phyloP scores from a whole-genome alignment of 2,329 filamentous ascomycete genomes.

The Pseudogymnoascus pannorum region DNA sequence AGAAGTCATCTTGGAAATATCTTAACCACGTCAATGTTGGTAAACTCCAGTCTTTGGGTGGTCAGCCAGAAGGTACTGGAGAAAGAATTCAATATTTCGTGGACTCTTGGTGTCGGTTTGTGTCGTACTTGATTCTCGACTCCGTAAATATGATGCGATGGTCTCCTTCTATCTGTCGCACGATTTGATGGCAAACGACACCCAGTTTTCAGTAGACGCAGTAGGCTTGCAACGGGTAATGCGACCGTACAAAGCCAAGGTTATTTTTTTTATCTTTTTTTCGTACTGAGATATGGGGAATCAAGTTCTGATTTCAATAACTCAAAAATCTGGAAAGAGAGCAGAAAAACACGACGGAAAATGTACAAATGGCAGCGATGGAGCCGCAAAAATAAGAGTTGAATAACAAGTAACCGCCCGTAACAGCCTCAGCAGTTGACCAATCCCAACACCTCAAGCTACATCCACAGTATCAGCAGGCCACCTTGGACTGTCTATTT shows the following conservation, averaged over 20 bases:
- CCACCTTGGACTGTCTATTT: constrained; percentile 4
- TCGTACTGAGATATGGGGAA: constrained; percentile 30
- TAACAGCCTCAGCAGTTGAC: constrained; percentile 7
- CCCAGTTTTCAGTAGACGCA: constrained; percentile 22
- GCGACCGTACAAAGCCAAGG: constrained; percentile 28
- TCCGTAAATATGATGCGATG: not conserved
- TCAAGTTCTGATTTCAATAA: constrained; percentile 32
- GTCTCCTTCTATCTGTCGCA: constrained; percentile 2
- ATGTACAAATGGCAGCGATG: constrained; percentile 7
- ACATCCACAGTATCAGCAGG: not conserved
- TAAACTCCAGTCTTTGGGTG: not conserved
- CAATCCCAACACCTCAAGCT: constrained; percentile 4
- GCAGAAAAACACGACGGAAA: constrained; percentile 18
- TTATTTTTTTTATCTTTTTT: constrained; percentile 29
- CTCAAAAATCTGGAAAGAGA: constrained; percentile 25
- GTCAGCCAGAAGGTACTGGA: constrained; percentile 1
- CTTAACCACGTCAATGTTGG: constrained; percentile 3
- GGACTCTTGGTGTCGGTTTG: not conserved
- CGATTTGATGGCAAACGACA: constrained; percentile 14
- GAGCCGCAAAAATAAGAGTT: constrained; percentile 7
- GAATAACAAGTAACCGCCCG: constrained; percentile 6
- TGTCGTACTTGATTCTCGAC: not conserved
- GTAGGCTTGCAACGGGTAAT: constrained; percentile 21
- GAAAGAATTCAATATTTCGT: constrained; percentile 12
- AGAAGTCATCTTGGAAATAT: constrained; percentile 36